Conservation (phyloP, 805 yeast genomes). For the Wickerhamiella qilinensis region DNA sequence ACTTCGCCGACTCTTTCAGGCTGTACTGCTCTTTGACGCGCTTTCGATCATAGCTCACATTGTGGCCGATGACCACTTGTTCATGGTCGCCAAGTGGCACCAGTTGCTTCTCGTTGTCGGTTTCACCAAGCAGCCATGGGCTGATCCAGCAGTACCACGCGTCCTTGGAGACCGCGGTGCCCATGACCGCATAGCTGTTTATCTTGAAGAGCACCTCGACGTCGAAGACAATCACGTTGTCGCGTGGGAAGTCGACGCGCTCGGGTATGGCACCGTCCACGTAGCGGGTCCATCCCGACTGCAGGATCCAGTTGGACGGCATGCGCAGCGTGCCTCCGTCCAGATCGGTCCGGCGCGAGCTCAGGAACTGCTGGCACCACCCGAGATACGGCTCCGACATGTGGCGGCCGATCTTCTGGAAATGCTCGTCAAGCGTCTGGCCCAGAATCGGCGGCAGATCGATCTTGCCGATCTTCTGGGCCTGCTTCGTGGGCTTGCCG, state of each 20-base stretch:
- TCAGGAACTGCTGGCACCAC: constrained; percentile 31
- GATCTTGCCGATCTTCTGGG: constrained; percentile 4
- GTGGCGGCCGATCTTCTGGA: constrained; percentile 42
- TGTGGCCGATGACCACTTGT: constrained; percentile 72
- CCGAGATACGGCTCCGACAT: constrained; percentile 44
- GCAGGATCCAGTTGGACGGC: constrained; percentile 32
- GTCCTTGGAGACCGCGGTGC: constrained; percentile 54
- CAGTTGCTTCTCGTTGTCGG: constrained; percentile 35
- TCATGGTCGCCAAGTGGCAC: constrained; percentile 54
- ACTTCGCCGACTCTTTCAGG: constrained; percentile 48
- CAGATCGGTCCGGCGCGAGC: constrained; percentile 13
- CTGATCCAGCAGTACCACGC: constrained; percentile 97
- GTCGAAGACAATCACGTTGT: constrained; percentile 65
- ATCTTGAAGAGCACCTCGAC: constrained; percentile 72
- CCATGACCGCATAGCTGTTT: constrained; percentile 61
- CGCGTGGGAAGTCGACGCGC: constrained; percentile 52
- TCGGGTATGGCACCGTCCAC: constrained; percentile 36
- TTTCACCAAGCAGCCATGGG: constrained; percentile 52
- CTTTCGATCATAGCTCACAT: constrained; percentile 82
- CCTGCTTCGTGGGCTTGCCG: constrained; percentile 8
- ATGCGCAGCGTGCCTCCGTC: constrained; percentile 8
- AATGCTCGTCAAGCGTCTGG: constrained; percentile 63
- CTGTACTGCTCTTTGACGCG: constrained; percentile 72
- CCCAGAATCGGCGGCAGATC: constrained; percentile 65
- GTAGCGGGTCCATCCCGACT: constrained; percentile 75